Percentiles rank a stretch among this genome's conserved stretches.
Conservation (phyloP, 2,329 filamentous ascomycete genomes). For the Cladophialophora immunda region DNA sequence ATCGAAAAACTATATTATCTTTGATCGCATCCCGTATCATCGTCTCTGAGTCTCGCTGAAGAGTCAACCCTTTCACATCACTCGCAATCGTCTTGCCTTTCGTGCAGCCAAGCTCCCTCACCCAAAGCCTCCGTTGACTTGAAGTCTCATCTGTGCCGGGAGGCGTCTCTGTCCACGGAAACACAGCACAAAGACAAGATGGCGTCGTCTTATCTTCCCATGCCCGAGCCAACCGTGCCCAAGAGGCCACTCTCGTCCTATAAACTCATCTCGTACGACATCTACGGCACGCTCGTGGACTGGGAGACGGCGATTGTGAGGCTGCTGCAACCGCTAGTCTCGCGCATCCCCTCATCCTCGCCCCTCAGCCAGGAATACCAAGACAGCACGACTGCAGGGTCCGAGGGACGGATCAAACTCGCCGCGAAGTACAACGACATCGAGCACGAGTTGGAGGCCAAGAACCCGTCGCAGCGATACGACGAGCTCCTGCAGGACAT, state of each 20-base stretch:
- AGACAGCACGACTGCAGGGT: constrained; percentile 18
- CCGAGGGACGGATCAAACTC: constrained; percentile 14
- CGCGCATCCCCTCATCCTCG: constrained; percentile 25
- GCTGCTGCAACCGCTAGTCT: constrained; percentile 53
- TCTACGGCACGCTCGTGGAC: constrained; percentile 82
- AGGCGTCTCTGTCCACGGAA: background rate
- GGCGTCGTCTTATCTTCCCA: constrained; percentile 21
- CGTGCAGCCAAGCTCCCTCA: background rate
- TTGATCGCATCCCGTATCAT: background rate
- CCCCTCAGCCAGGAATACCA: constrained; percentile 12
- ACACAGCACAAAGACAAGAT: constrained; percentile 11
- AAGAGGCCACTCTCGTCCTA: constrained; percentile 32
- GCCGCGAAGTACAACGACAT: constrained; percentile 47
- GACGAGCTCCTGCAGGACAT: constrained; percentile 59
- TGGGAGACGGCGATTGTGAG: constrained; percentile 74
- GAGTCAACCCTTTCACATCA: background rate
- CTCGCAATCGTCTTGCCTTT: background rate
- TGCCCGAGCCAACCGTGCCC: constrained; percentile 36
- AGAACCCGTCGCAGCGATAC: constrained; percentile 68
- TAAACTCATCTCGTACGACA: constrained; percentile 73
- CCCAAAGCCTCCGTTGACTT: background rate
- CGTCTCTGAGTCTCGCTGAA: background rate
- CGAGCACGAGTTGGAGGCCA: constrained; percentile 59
- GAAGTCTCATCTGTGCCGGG: background rate
- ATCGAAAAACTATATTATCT: background rate